Base-by-base conservation (phyloP, 371 early-diverging fungal genomes). In the Choanephora cucurbitarum region DNA sequence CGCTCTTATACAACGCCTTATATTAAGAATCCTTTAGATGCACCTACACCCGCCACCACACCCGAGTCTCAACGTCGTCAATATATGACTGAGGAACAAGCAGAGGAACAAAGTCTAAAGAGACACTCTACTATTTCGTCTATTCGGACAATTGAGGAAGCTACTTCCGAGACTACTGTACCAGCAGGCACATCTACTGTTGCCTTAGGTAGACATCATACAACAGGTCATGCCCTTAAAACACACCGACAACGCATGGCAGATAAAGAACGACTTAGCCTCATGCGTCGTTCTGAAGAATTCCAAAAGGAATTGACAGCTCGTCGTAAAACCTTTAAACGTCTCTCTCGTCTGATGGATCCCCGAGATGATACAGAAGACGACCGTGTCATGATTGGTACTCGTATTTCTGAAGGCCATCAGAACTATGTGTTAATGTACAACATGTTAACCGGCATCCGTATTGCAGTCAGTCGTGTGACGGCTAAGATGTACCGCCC, bases 361-460 rank as follows among this genome's bases (percentile, higher is more conserved):
- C 31, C 45, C n/a, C 13, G 14, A 37, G 80, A 83, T 14, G 77
- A 80, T 8, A 2, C 9, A 37, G 80, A 83, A 14, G 77, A 80
- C 5, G 80, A 83, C 44, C 70, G 72, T 19, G 81, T 83, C 0
- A 19, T 78, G 37, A 82, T 88, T 24, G 88, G 88, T 28, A 88
- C 85, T 18, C 73, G 82, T 18, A 82, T 88, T 22, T 77, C 75
- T 8, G 86, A 86, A 67, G 86, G 80, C 4, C 88, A 88, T 68
- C 79, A 73, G 39, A 88, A 86, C 65, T 88, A 88, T 58, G 85
- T 92, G 44, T 83, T 96, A 41, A 97, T 97, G 98, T 96, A 96
- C 77, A 91, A 98, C 65, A 97, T 98, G 98, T 76, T 98, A 49
- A 96, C 96, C 5, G 98, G 93, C 13, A 92, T 93, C 55, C 82